Base-by-base conservation (phyloP, 495 filamentous ascomycete species). In the Neurospora tetrasperma region DNA sequence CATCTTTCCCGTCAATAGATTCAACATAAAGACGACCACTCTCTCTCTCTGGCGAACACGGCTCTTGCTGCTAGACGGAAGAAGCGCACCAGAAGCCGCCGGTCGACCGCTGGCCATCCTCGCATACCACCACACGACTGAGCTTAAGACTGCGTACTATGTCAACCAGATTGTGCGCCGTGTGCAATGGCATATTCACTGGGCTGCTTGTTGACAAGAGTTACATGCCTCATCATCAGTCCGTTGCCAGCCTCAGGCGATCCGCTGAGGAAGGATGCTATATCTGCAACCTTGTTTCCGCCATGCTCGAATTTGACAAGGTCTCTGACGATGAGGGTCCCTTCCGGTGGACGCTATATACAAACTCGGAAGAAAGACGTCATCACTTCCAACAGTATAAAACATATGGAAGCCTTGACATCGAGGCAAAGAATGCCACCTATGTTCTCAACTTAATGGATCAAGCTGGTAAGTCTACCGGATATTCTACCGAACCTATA, bases 241-340 rank as follows among this genome's bases (percentile, higher is more conserved):
- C 54, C 0, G 6, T 66, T 16, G 27, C 54, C 54, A 9, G 12
- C 1, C 14, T 66, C 27, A 35, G 31, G 54, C 54, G 54, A 8
- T 31, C 54, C 27, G 54, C 14, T 38, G 27, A 66, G 14, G 11
- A 18, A 9, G 54, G 27, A 66, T 66, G 54, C 54, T 66, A 16
- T 66, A 66, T 66, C 12, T 66, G 27, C 14, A 18, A 9, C 4
- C 0, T 4, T 31, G 14, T 18, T 62, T 27, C 27, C 5, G 46
- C 3, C 46, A 14, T 6, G 5, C 5, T 0, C 14, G 2, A 35
- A 27, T n/a, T n/a, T n/a, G 0, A 1, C 46, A 0, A 6, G 0
- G 2, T 27, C 10, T 7, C 0, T 11, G 2, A 43, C 18, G 42
- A 4, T 27, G 27, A 27, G 27, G 27, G n/a, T n/a, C n/a, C n/a